phyloP scores from a whole-genome alignment of 805 yeast species.

The Candida mattraensis region DNA sequence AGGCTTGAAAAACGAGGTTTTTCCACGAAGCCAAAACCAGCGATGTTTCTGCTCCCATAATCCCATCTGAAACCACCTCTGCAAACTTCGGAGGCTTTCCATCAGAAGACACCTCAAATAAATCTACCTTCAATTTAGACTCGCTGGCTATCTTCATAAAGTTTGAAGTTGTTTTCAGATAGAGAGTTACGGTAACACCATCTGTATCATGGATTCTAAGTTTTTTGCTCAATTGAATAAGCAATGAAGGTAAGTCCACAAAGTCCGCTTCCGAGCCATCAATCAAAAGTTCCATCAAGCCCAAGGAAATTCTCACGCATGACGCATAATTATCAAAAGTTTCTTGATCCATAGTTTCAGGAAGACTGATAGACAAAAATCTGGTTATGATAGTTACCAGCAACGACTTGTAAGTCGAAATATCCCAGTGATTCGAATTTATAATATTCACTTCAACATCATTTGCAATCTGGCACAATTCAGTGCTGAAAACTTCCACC shows the following conservation, averaged over 20 bases:
- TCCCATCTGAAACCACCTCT: conserved; percentile 28
- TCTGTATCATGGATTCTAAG: conserved; percentile 10
- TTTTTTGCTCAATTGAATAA: conserved; percentile 17
- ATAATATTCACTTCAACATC: conserved; percentile 41
- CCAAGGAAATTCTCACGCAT: conserved; percentile 44
- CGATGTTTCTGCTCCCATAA: conserved; percentile 21
- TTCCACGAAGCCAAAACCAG: conserved; percentile 31
- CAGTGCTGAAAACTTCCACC: conserved; percentile 51
- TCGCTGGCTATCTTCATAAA: conserved; percentile 28
- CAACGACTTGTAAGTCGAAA: conserved; percentile 62
- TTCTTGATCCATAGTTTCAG: conserved; percentile 18
- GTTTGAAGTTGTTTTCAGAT: conserved; percentile 23
- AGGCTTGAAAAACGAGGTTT: conserved; percentile 21
- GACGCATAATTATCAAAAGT: conserved; percentile 32
- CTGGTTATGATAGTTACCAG: conserved; percentile 45
- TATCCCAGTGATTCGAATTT: conserved; percentile 46
- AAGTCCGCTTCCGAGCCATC: conserved; percentile 62
- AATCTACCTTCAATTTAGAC: conserved; percentile 11
- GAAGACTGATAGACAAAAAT: conserved; percentile 38
- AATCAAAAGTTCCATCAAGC: conserved; percentile 44
- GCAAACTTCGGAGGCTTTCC: conserved; percentile 20
- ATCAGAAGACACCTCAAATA: conserved; percentile 19
- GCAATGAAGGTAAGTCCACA: conserved; percentile 26
- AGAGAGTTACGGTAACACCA: conserved; percentile 21
- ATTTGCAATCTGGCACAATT: conserved; percentile 56